Evolutionary conservation across 768 basidiomycete genomes (phyloP).

Genomic region (Terana coerulea): DNA sequence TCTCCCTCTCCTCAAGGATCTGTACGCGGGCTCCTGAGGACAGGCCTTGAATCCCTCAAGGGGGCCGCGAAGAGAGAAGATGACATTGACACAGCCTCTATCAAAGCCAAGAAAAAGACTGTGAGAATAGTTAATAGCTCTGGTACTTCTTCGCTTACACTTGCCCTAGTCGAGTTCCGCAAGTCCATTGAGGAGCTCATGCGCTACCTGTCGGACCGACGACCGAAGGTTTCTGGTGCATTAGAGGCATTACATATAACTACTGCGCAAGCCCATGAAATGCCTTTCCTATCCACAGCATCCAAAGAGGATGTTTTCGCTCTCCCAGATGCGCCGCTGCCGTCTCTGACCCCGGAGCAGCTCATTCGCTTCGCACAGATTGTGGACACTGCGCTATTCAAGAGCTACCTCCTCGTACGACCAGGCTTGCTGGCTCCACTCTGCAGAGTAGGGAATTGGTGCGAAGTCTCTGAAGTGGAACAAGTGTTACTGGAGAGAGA

Average conservation of each 20-base stretch:
- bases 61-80: conserved; percentile 51
- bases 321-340: conserved; percentile 72
- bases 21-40: conserved; percentile 49
- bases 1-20: conserved; percentile 23
- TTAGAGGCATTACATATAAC: conserved; percentile 67
- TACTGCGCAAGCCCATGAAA: conserved; percentile 63
- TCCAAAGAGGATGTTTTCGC: conserved; percentile 73
- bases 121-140: too few relatives aligned
- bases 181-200: conserved; percentile 85
- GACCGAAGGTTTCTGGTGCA: conserved; percentile 80
- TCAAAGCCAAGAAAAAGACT: conserved; percentile 34
- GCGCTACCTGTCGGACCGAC: conserved; percentile 83
- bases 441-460: conserved; percentile 94
- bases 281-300: conserved; percentile 66
- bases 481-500: conserved; percentile 75
- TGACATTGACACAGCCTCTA: conserved; percentile 45
- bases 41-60: conserved; percentile 51
- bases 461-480: conserved; percentile 92
- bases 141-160: too few relatives aligned
- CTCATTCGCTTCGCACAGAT: conserved; percentile 88
- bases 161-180: conserved; percentile 50
- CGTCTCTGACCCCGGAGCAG: conserved; percentile 75
- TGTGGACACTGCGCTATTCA: conserved; percentile 93
- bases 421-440: conserved; percentile 81
- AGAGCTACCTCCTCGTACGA: conserved; percentile 80